These are phyloP conservation scores for Penicillium sp. DNA, from an alignment of 2,329 filamentous ascomycete genomes.

Conservation along the genomic window DNA sequence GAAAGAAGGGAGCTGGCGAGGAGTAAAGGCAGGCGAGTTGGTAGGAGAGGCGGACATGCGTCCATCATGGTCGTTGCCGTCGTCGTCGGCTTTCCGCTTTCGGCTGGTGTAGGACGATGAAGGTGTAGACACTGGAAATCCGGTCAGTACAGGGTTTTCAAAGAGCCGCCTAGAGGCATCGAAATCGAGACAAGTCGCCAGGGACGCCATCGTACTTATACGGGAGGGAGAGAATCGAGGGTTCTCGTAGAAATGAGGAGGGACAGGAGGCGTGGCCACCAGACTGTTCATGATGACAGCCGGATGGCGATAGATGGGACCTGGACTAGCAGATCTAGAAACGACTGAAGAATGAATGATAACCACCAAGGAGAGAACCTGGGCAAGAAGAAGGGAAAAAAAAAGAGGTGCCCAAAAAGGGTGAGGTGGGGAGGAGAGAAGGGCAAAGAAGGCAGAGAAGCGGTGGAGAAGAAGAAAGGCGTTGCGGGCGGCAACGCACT, in stretches of 20 bases:
- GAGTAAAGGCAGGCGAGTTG: slow-evolving; percentile 76
- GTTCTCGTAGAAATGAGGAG: slow-evolving; percentile 68
- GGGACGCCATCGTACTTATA: slow-evolving; percentile 57
- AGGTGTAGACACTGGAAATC: slow-evolving; percentile 45
- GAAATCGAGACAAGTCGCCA: slow-evolving; percentile 4
- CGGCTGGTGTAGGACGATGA: slow-evolving; percentile 54
- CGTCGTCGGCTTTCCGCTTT: slow-evolving; percentile 89
- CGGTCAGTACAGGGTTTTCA: slow-evolving; percentile 25
- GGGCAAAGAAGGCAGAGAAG: slow-evolving; percentile 38
- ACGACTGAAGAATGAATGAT: slow-evolving; percentile 4
- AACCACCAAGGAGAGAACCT: slow-evolving; percentile 16
- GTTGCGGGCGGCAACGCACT: slow-evolving; percentile 48
- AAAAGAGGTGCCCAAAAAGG: slow-evolving; percentile 27
- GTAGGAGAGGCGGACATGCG: slow-evolving; percentile 91
- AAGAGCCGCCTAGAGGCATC: neutral
- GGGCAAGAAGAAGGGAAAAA: slow-evolving; percentile 21
- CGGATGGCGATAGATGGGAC: slow-evolving; percentile 34
- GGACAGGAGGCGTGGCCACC: slow-evolving; percentile 62
- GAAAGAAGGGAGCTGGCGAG: slow-evolving; percentile 70
- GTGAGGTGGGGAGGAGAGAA: slow-evolving; percentile 32
- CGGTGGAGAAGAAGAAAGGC: slow-evolving; percentile 39
- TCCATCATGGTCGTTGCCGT: slow-evolving; percentile 68
- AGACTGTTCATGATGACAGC: slow-evolving; percentile 66
- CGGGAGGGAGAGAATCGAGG: slow-evolving; percentile 65
- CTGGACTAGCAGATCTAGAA: slow-evolving; percentile 10